phyloP scores from a whole-genome alignment of 2,329 filamentous ascomycete genomes.

The Chaetomium sp. region DNA sequence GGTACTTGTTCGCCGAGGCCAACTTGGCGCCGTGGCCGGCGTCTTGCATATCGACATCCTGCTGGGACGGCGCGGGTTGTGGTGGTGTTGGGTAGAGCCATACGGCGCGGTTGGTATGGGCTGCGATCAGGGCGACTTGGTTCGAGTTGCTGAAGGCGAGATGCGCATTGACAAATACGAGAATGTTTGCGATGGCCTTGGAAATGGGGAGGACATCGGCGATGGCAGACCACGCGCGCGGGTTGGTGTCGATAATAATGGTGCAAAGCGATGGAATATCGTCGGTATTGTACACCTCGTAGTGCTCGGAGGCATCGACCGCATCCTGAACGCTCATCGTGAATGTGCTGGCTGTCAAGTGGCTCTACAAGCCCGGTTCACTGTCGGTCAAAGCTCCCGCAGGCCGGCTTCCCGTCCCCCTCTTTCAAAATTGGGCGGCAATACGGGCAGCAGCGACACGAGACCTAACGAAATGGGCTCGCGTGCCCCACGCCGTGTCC shows the following conservation, averaged over 20 bases:
- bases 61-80: constrained; percentile 22
- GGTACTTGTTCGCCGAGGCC: constrained; percentile 76
- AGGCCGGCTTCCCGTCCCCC: no score
- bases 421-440: no score
- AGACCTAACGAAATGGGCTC: no score
- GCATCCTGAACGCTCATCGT: constrained; percentile 41
- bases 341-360: constrained; percentile 4
- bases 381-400: no score
- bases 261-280: constrained; percentile 75
- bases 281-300: constrained; percentile 47
- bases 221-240: constrained; percentile 79
- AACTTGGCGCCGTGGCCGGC: constrained; percentile 27
- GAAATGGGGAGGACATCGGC: constrained; percentile 69
- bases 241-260: constrained; percentile 93
- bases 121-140: constrained; percentile 84
- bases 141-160: constrained; percentile 91
- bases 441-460: no score
- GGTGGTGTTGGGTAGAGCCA: constrained; percentile 74
- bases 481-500: no score
- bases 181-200: constrained; percentile 76
- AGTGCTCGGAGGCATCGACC: constrained; percentile 55
- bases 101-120: constrained; percentile 75
- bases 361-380: not conserved
- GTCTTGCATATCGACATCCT: constrained; percentile 52
- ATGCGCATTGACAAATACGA: constrained; percentile 96